Percentiles rank a stretch among this genome's conserved stretches.
Conservation (phyloP, 139 green algal genomes). For the Mychonastes homosphaera region DNA sequence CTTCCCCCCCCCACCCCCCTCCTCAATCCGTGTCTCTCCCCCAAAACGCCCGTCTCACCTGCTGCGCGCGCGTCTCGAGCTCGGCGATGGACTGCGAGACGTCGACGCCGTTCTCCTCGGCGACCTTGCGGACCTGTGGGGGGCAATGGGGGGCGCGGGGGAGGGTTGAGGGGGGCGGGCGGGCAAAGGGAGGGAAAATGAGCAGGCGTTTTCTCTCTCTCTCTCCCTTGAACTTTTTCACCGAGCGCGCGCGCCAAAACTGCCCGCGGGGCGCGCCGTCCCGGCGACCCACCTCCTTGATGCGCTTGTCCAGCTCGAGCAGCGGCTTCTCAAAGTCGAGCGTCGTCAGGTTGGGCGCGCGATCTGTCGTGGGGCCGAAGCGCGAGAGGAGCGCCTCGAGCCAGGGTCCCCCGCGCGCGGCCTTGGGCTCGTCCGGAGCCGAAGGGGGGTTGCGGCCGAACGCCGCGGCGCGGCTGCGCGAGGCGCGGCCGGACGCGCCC, state of each 20-base stretch:
- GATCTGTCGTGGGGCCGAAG: conserved; percentile 71
- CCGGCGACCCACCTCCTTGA: conserved; percentile 73
- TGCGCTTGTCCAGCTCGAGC: conserved; percentile 91
- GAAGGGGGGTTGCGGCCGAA: no score
- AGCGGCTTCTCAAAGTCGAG: conserved; percentile 96
- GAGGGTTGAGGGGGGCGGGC: not conserved
- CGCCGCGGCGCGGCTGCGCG: no score
- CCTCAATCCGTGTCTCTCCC: no score
- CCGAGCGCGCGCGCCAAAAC: not conserved
- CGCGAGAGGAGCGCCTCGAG: conserved; percentile 45
- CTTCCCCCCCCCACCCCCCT: no score
- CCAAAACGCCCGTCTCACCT: no score
- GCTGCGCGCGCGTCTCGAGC: conserved; percentile 65
- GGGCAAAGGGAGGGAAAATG: conserved; percentile 1
- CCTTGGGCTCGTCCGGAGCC: conserved; percentile 3
- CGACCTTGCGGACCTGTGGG: conserved; percentile 72
- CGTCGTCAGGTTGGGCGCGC: conserved; percentile 41
- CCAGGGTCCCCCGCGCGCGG: conserved; percentile 36
- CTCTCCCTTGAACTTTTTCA: no score
- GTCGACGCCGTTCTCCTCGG: conserved; percentile 88
- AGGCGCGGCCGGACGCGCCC: no score
- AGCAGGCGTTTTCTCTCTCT: no score
- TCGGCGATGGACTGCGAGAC: conserved; percentile 72
- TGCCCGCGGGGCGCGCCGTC: no score
- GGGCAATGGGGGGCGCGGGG: not conserved